These are phyloP conservation scores for Colletotrichum sp. DNA, from an alignment of 2,329 filamentous ascomycete species.

Conservation along the genomic window DNA sequence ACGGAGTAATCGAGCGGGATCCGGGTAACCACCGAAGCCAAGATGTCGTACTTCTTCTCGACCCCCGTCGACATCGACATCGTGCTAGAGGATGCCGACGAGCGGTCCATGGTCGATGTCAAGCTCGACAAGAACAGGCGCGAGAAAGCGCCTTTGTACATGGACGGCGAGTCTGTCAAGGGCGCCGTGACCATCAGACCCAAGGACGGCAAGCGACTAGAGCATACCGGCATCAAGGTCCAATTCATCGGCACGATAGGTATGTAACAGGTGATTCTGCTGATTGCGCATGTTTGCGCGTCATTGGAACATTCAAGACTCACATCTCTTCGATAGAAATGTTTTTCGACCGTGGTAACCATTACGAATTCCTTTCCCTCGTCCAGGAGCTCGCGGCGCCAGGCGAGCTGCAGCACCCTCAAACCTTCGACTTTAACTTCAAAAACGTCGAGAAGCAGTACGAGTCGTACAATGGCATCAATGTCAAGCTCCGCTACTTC, in stretches of 20 bases:
- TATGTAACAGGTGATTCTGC: constrained; percentile 41
- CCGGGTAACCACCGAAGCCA: constrained; percentile 25
- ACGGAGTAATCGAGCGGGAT: not conserved
- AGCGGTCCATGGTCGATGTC: constrained; percentile 93
- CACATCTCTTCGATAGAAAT: constrained; percentile 71
- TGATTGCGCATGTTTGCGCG: not conserved
- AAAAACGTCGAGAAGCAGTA: constrained; percentile 99
- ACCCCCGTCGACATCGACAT: constrained; percentile 99
- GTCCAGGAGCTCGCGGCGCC: constrained; percentile 97
- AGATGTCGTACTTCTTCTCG: constrained; percentile 97
- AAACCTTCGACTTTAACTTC: constrained; percentile 99
- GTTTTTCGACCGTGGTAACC: constrained; percentile 99
- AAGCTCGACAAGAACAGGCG: constrained; percentile 98
- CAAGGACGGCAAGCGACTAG: constrained; percentile 96
- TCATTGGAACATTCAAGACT: constrained; percentile 12
- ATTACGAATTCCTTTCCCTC: constrained; percentile 98
- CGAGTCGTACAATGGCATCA: constrained; percentile 99
- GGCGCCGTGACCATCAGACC: constrained; percentile 93
- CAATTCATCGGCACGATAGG: constrained; percentile 99
- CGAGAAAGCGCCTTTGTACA: constrained; percentile 95
- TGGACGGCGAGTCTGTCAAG: constrained; percentile 98
- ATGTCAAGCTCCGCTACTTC: constrained; percentile 98
- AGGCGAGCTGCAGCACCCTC: constrained; percentile 96
- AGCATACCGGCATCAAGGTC: constrained; percentile 99
- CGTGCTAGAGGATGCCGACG: constrained; percentile 93